A percentile compares a stretch with the other conserved stretches of the same genome.
Conservation (phyloP, 176 grass and related monocot genomes). For the Bolboschoenus planiculmis region DNA sequence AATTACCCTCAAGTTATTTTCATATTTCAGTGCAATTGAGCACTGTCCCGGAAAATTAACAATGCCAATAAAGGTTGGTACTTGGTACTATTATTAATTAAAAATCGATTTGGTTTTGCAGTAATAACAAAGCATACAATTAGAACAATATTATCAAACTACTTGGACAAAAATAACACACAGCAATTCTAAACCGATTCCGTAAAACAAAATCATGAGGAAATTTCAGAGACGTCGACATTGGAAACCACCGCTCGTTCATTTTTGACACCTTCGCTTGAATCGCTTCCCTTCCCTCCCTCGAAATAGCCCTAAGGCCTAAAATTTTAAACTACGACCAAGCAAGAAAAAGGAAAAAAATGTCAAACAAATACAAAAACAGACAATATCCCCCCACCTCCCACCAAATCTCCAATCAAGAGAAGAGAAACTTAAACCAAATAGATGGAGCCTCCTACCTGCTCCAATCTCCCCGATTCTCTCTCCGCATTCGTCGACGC, state of each 20-base stretch:
- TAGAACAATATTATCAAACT: neutral
- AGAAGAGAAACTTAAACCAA: neutral
- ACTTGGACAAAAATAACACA: too few relatives aligned
- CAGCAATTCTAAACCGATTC: too few relatives aligned
- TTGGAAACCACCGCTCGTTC: neutral
- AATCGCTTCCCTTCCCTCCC: neutral
- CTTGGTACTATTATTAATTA: neutral
- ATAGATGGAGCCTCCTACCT: slow-evolving; percentile 27
- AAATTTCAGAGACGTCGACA: neutral
- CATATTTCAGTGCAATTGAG: neutral
- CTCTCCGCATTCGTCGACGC: slow-evolving; percentile 82
- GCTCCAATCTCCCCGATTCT: slow-evolving; percentile 49
- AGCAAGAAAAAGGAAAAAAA: too few relatives aligned
- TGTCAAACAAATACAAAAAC: slow-evolving; percentile 9
- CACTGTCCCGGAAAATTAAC: neutral
- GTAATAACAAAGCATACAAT: neutral
- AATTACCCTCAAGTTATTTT: too few relatives aligned
- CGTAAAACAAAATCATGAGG: too few relatives aligned
- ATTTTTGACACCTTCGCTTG: neutral
- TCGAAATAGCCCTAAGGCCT: neutral
- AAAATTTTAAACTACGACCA: too few relatives aligned
- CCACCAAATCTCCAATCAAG: slow-evolving; percentile 3
- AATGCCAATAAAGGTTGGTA: neutral
- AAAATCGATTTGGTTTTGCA: neutral
- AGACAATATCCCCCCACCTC: neutral